Base-by-base conservation (phyloP, 2,329 filamentous ascomycete species). In the Aureobasidium pullulans region DNA sequence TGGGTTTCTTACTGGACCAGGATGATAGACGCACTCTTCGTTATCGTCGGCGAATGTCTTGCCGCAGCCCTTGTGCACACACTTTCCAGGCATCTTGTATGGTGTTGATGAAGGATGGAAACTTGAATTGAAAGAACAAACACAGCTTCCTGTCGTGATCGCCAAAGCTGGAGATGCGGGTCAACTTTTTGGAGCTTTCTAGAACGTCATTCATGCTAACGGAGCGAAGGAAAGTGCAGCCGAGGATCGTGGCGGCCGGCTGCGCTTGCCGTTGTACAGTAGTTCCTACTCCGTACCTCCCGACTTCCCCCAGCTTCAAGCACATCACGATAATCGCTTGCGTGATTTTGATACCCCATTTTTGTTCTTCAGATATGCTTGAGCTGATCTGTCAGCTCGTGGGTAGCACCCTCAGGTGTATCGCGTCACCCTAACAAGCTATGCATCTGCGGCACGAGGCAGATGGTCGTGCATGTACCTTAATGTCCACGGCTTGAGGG, bases 1-100 rank as follows among this genome's bases (percentile, higher is more conserved):
- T 9, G 39, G 6, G n/a, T 10, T n/a, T 10, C 57, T 34, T 34
- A 60, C 57, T 19, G 57, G 57, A 54, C 92, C 92, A 44, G 93
- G 90, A 76, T 99, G 94, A 77, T 96, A 97, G 67, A 84, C 77
- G 77, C 94, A 99, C 66, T 86, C 81, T 73, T 96, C 93, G 43
- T 90, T 84, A 9, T 86, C 76, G 73, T 96, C 88, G 50, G 86
- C 85, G 75, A 90, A 97, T 64, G 80, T 75, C 81, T 96, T 97
- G 69, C 88, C 90, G 75, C 94, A 99, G 72, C 92, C 91, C 75
- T 96, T 92, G 78, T 96, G 94, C 61, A 96, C 90, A 74, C 94
- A 99, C 78, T 96, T 97, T 69, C 86, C 83, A 60, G 86, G 79
- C 86, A 89, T 89, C 44, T 15, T 62, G 60, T 31, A n/a, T 48